phyloP scores from a whole-genome alignment of 495 filamentous ascomycete genomes.

The Zalerion maritima region DNA sequence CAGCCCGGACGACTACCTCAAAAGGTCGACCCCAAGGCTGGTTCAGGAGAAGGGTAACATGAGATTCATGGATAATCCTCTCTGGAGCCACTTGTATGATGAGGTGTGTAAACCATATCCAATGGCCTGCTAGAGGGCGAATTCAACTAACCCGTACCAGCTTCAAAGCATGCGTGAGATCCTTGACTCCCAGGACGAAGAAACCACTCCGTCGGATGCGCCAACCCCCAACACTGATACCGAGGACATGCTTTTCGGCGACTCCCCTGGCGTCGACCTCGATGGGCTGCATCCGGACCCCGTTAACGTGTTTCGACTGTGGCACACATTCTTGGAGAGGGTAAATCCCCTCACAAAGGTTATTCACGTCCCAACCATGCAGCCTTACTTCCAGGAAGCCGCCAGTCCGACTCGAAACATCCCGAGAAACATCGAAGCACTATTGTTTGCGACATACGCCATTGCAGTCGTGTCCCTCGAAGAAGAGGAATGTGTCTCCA shows the following conservation, averaged over 20 bases:
- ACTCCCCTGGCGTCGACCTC: slow-evolving; percentile 12
- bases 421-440: slow-evolving; percentile 33
- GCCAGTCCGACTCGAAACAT: slow-evolving; percentile 20
- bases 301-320: slow-evolving; percentile 51
- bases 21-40: slow-evolving; percentile 25
- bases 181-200: slow-evolving; percentile 24
- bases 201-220: slow-evolving; percentile 11
- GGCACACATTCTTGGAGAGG: slow-evolving; percentile 53
- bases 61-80: slow-evolving; percentile 29
- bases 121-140: not conserved
- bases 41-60: slow-evolving; percentile 28
- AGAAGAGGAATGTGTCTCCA: slow-evolving; percentile 31
- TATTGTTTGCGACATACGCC: slow-evolving; percentile 39
- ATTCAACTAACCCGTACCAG: slow-evolving; percentile 15
- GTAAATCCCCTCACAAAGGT: slow-evolving; percentile 57
- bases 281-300: slow-evolving; percentile 44
- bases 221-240: slow-evolving; percentile 24
- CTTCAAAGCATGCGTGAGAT: slow-evolving; percentile 33
- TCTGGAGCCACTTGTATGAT: slow-evolving; percentile 25
- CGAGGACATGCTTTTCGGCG: slow-evolving; percentile 19
- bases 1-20: slow-evolving; percentile 13
- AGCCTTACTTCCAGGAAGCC: slow-evolving; percentile 34
- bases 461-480: slow-evolving; percentile 31
- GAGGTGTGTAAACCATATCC: slow-evolving; percentile 31
- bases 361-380: slow-evolving; percentile 51